A percentile compares a stretch with the other conserved stretches of the same genome.
Conservation (phyloP, 768 basidiomycete genomes). For the Boletus tomentosulus region DNA sequence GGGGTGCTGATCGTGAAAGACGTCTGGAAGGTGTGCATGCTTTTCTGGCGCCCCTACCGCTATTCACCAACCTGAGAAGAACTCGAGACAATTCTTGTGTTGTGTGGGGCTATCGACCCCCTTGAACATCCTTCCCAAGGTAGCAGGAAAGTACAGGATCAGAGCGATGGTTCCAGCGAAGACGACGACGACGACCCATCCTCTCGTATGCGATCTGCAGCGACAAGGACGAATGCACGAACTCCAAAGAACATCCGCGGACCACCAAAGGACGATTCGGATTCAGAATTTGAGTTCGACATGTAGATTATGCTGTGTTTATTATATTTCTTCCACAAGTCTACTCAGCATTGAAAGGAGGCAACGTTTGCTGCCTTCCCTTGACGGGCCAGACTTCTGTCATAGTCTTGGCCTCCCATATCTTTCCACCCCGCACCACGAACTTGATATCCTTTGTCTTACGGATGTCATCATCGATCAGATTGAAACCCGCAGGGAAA, state of each 20-base stretch:
- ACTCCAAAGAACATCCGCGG: constrained; percentile 53
- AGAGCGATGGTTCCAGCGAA: constrained; percentile 40
- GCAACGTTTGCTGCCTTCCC: constrained; percentile 49
- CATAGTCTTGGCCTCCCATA: constrained; percentile 68
- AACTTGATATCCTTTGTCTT: constrained; percentile 48
- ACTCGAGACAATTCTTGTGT: constrained; percentile 65
- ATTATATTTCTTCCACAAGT: background rate
- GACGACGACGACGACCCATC: constrained; percentile 49
- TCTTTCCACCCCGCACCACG: constrained; percentile 63
- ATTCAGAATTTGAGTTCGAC: constrained; percentile 77
- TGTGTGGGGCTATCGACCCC: constrained; percentile 61
- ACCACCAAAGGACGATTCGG: constrained; percentile 57
- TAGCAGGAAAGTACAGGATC: constrained; percentile 25
- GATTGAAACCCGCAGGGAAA: constrained; percentile 57
- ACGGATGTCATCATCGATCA: constrained; percentile 50
- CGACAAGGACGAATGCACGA: constrained; percentile 51
- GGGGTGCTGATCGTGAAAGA: constrained; percentile 78
- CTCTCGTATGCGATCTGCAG: constrained; percentile 53
- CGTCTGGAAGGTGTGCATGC: constrained; percentile 63
- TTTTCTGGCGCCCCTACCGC: background rate
- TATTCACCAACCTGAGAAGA: constrained; percentile 37
- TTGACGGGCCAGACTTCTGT: constrained; percentile 68
- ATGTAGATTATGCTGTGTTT: constrained; percentile 35
- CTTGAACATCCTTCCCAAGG: constrained; percentile 41
- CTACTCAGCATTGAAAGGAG: constrained; percentile 54